phyloP scores from a whole-genome alignment of 805 yeast species.

The Barnettozyma wickerhamii region DNA sequence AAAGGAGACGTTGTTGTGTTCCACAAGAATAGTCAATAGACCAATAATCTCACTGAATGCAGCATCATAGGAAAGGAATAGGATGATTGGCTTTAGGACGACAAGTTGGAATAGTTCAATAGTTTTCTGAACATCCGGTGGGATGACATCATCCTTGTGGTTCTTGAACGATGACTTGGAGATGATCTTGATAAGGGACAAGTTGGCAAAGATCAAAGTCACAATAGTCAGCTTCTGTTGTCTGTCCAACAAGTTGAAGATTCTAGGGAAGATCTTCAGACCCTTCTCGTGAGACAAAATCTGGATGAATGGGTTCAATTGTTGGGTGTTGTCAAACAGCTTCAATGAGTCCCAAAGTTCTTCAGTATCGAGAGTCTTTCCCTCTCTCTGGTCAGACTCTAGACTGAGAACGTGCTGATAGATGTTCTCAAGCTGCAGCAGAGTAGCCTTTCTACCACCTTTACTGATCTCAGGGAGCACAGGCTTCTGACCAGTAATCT shows the following conservation, averaged over 20 bases:
- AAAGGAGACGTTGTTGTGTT: slow-evolving; percentile 61
- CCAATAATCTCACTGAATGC: slow-evolving; percentile 76
- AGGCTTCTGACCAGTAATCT: slow-evolving; percentile 51
- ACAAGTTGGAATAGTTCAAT: slow-evolving; percentile 78
- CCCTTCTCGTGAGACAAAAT: slow-evolving; percentile 83
- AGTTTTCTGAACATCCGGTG: slow-evolving; percentile 50
- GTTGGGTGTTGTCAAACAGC: slow-evolving; percentile 55
- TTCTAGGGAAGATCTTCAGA: slow-evolving; percentile 81
- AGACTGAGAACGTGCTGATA: slow-evolving; percentile 72
- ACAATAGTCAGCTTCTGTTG: slow-evolving; percentile 75
- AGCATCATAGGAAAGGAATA: slow-evolving; percentile 72
- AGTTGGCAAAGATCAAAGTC: slow-evolving; percentile 72
- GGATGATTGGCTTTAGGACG: slow-evolving; percentile 78
- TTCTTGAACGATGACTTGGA: slow-evolving; percentile 75
- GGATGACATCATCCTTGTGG: slow-evolving; percentile 47
- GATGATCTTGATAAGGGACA: slow-evolving; percentile 75
- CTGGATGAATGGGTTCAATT: slow-evolving; percentile 68
- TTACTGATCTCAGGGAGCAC: slow-evolving; percentile 28
- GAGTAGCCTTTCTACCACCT: slow-evolving; percentile 44
- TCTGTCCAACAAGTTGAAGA: slow-evolving; percentile 73
- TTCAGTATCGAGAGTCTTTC: slow-evolving; percentile 38
- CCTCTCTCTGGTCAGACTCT: slow-evolving; percentile 70
- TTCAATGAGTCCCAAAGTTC: slow-evolving; percentile 76
- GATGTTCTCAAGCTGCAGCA: slow-evolving; percentile 72
- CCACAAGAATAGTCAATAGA: slow-evolving; percentile 63